Percentiles rank a stretch among this genome's conserved stretches.
phyloP scores from a whole-genome alignment of 139 green algal genomes.

The Auxenochlorella protothecoides region DNA sequence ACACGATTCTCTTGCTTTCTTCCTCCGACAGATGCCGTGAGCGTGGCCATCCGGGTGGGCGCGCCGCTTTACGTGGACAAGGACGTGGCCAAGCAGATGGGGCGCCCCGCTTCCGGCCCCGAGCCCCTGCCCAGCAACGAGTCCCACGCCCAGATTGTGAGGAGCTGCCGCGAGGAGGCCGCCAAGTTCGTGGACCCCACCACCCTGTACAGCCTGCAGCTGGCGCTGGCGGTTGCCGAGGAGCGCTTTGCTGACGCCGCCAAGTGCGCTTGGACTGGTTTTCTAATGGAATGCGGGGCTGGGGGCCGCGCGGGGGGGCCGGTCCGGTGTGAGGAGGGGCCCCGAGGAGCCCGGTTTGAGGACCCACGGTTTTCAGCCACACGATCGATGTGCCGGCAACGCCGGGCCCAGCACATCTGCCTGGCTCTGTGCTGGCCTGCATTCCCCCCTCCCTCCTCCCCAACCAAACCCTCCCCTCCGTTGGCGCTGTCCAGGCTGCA shows the following conservation, averaged over 20 bases:
- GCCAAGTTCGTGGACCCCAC: constrained; percentile 61
- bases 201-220: constrained; percentile 58
- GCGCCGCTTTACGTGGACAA: constrained; percentile 66
- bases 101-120: neutral
- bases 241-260: constrained; percentile 68
- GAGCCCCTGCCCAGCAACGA: constrained; percentile 3
- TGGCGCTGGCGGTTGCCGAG: constrained; percentile 66
- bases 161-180: constrained; percentile 43
- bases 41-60: constrained; percentile 67
- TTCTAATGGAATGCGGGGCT: neutral
- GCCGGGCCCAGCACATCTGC: too few species aligned
- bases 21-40: constrained; percentile 62
- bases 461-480: neutral
- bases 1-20: neutral
- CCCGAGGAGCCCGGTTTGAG: neutral
- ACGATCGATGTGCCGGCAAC: too few species aligned
- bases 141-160: constrained; percentile 12
- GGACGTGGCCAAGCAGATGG: constrained; percentile 27
- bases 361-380: too few species aligned
- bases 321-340: neutral
- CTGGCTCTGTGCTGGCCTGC: too few species aligned
- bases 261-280: constrained; percentile 5
- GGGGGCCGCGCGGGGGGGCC: neutral
- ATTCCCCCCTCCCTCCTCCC: neutral
- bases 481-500: constrained; percentile 12